Evolutionary conservation across 2,329 filamentous ascomycete species (phyloP), one percentile per base, ranked within the genome.

Genomic region (Penicillium sp.): DNA sequence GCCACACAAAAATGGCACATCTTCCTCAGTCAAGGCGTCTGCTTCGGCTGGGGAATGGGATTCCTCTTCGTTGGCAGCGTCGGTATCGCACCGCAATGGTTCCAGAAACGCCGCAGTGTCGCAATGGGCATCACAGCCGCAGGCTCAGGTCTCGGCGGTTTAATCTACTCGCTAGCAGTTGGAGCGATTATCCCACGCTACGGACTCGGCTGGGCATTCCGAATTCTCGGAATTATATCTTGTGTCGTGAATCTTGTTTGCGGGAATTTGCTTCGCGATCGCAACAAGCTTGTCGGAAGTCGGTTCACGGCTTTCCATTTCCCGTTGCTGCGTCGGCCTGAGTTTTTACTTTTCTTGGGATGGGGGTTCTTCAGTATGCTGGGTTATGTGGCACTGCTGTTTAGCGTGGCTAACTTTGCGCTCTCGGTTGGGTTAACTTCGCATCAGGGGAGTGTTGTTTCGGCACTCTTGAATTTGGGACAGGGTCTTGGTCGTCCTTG

Each of bases 381-480:
- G 6, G 87, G 84, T 6, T 89, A 89, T 61, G 82, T 88, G 21
- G 82, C 86, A 0, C 71, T 89, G 2, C 76, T 89, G 2, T 90
- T 87, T 72, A 85, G 82, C 3, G 70, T 90, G 9, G 83, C 87
- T 1, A 85, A 83, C 57, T 89, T 87, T 65, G 84, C 85, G 1
- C 74, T 80, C 7, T 80, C 80, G 0, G 80, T 88, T 35, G 86
- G 86, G 0, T 77, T 89, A 4, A 78, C 77, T 0, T 73, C 83
- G 2, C 74, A 81, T n/a, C 85, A 89, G 67, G 86, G 84, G 0
- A 81, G 82, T 14, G 76, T 86, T 39, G 78, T 88, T n/a, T 82
- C 82, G 4, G 86, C 86, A 0, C 64, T 89, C 10, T 73, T 89
- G 51, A 89, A 87, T 61, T 71, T 89, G 1, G 86, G 86, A 0